These are phyloP conservation scores for Amaranthus palmeri DNA, from an alignment of 148 eudicot species.

Conservation along the genomic window DNA sequence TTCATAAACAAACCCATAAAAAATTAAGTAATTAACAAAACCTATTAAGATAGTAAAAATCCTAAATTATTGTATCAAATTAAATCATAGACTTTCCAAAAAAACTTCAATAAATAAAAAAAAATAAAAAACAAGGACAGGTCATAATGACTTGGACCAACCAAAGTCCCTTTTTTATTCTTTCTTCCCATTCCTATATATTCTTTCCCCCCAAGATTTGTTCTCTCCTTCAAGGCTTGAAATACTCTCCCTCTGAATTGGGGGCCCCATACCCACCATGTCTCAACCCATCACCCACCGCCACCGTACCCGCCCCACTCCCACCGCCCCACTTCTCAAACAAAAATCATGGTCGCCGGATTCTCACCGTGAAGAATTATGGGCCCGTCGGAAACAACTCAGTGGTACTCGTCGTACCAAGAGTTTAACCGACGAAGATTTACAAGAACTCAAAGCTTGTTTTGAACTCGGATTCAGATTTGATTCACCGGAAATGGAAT, in stretches of 20 bases:
- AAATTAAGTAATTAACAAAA: too few species aligned
- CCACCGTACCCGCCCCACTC: constrained; percentile 3
- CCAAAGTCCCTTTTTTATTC: constrained; percentile 15
- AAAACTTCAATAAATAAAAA: neutral
- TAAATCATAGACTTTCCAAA: neutral
- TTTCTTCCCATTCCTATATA: neutral
- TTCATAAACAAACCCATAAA: too few species aligned
- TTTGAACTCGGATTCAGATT: constrained; percentile 78
- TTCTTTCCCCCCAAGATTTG: neutral
- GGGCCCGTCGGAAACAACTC: constrained; percentile 44
- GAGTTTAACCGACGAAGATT: constrained; percentile 87
- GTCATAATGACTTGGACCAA: constrained; percentile 44
- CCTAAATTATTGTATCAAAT: too few species aligned
- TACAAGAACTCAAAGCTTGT: constrained; percentile 70
- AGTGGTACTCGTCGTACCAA: constrained; percentile 32
- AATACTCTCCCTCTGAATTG: constrained; percentile 1
- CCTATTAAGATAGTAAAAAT: too few species aligned
- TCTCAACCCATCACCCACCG: constrained; percentile 3
- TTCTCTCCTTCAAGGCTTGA: neutral
- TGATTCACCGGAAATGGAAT: constrained; percentile 49
- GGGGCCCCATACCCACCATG: constrained; percentile 22
- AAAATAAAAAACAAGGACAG: constrained; percentile 18
- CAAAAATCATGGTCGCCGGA: constrained; percentile 88
- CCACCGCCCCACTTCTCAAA: constrained; percentile 34
- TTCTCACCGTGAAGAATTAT: constrained; percentile 53